These are phyloP conservation scores for Diaporthe sp. DNA, from an alignment of 2,329 filamentous ascomycete species.

Conservation along the genomic window DNA sequence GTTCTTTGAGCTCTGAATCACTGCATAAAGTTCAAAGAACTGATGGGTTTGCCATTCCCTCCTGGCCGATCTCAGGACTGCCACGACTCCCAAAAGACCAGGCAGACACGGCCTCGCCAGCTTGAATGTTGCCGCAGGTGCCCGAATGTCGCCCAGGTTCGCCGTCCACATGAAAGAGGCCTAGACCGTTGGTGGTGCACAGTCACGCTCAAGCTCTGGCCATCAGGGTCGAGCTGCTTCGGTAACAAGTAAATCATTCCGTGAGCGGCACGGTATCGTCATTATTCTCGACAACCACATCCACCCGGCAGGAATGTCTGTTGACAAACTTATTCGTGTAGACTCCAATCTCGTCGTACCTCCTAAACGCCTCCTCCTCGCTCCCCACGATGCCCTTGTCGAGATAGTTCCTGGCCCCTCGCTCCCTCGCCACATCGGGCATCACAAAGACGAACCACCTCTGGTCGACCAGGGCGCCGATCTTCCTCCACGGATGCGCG, in stretches of 20 bases:
- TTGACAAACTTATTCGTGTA: conserved; percentile 21
- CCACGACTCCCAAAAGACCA: neutral
- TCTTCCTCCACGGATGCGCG: conserved; percentile 14
- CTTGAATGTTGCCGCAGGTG: neutral
- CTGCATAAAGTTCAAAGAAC: no score
- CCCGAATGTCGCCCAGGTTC: no score
- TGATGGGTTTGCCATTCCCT: no score
- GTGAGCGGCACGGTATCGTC: conserved; percentile 12
- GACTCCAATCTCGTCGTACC: conserved; percentile 4
- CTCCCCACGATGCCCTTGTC: conserved; percentile 8
- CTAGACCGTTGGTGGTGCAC: neutral
- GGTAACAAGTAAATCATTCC: neutral
- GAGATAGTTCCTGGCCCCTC: conserved; percentile 5
- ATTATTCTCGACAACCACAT: conserved; percentile 13
- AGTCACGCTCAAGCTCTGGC: no score
- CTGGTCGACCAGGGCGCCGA: neutral
- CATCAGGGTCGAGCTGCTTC: neutral
- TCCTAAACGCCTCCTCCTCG: conserved; percentile 15
- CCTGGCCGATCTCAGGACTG: no score
- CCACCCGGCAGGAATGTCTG: conserved; percentile 14
- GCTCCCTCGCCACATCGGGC: conserved; percentile 12
- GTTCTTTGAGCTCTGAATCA: no score
- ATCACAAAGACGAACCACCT: conserved; percentile 14
- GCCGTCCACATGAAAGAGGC: no score
- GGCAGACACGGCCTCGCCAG: neutral